A percentile compares a stretch with the other conserved stretches of the same genome.
phyloP scores from a whole-genome alignment of 371 early-diverging fungal genomes.

The Phascolomyces articulosus region DNA sequence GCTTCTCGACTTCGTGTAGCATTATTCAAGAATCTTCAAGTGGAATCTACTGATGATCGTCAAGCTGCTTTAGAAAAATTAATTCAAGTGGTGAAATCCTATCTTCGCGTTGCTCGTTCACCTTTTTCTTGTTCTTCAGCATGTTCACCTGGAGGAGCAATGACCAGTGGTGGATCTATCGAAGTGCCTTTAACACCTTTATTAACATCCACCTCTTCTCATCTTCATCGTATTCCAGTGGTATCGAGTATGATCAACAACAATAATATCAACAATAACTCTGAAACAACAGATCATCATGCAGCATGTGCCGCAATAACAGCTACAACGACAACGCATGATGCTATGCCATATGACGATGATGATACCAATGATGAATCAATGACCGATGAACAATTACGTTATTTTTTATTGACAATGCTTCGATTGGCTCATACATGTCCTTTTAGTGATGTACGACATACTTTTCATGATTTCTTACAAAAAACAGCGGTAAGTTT shows the following conservation, averaged over 20 bases:
- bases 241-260: neutral
- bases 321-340: constrained; percentile 7
- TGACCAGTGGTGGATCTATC: neutral
- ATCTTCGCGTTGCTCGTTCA: constrained; percentile 39
- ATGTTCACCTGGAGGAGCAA: constrained; percentile 12
- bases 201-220: constrained; percentile 1
- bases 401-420: constrained; percentile 57
- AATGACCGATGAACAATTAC: constrained; percentile 34
- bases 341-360: constrained; percentile 12
- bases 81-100: constrained; percentile 51
- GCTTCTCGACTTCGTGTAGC: constrained; percentile 50
- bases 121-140: constrained; percentile 25
- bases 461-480: constrained; percentile 49
- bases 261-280: neutral
- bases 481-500: constrained; percentile 42
- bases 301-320: no score
- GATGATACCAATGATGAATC: constrained; percentile 7
- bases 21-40: constrained; percentile 50
- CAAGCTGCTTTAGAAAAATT: constrained; percentile 43
- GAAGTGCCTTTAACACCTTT: neutral
- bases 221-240: neutral
- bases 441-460: constrained; percentile 63
- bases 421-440: constrained; percentile 58
- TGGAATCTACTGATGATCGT: constrained; percentile 39
- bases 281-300: constrained; percentile 4